Conservation (phyloP, 805 yeast species). For the Candida sithepensis region DNA sequence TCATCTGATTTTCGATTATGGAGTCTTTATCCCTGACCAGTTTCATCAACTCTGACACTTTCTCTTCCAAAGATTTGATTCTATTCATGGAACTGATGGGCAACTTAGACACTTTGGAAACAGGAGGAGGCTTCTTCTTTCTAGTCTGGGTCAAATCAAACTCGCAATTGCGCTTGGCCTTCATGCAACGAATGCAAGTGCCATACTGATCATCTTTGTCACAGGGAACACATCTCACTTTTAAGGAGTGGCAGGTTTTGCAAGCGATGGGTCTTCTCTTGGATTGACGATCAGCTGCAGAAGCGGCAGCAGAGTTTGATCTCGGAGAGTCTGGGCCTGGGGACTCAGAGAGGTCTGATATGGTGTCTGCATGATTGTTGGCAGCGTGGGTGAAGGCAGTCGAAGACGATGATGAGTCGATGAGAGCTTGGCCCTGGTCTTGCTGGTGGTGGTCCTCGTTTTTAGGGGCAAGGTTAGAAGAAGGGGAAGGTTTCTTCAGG, state of each 20-base stretch:
- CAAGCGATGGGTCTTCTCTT: slow-evolving; percentile 55
- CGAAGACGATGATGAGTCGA: no score
- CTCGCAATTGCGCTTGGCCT: slow-evolving; percentile 60
- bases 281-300: not conserved
- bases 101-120: not conserved
- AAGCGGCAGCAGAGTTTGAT: no score
- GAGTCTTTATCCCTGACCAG: slow-evolving; percentile 1
- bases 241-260: slow-evolving; percentile 73
- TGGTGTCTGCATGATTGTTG: not conserved
- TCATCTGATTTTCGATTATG: not conserved
- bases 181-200: slow-evolving; percentile 72
- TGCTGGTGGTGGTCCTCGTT: not conserved
- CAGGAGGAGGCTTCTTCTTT: slow-evolving; percentile 34
- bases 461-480: no score
- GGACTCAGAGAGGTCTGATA: not conserved
- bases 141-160: slow-evolving; percentile 60
- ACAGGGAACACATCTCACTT: slow-evolving; percentile 80
- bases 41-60: slow-evolving; percentile 19
- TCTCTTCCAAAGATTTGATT: slow-evolving; percentile 25
- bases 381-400: not conserved
- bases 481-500: not conserved
- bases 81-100: not conserved
- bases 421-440: not conserved
- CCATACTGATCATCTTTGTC: slow-evolving; percentile 54
- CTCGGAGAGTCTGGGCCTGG: not conserved